Base-by-base conservation (phyloP, 768 basidiomycete genomes). In the Termitomyces sp. region DNA sequence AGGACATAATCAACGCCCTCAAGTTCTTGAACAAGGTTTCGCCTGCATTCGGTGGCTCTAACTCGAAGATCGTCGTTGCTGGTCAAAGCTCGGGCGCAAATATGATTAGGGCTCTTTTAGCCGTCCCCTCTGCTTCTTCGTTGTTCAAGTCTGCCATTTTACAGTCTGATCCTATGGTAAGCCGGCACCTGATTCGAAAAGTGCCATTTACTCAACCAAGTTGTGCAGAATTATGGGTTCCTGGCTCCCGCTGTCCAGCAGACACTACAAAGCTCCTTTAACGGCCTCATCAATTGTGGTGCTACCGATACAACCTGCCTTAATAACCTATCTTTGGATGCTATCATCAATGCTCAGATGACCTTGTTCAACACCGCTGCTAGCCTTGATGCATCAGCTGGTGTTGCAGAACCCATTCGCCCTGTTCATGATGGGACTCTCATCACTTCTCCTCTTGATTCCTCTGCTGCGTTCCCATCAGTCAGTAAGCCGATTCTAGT, bases 131-230 rank as follows among this genome's bases (percentile, higher is more conserved):
- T 3, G 92, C 88, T 0, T 79, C 83, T 22, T 78, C 83, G 1
- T 77, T 94, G 54, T 96, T 96, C 79, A 78, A 81, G 60, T 88
- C 83, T 55, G 91, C 87, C 0, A 92, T 94, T 60, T 69, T 95
- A 20, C 92, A 96, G 57, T 94, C 92, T 0, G 94, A 95, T 68
- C 90, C 94, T 2, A 91, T 95, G 85, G 91, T 89, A 66, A 60
- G 81, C 68, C 22, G 32, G 40, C 32, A 20, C 35, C 13, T 6
- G 6, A 1, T 38, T n/a, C 4, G 15, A 3, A 24, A 50, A 16
- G 13, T 55, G 7, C 51, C 54, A 58, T 40, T 35, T 12, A 12
- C 33, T 65, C 62, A 33, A 60, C 51, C 22, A 7, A 2, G 55
- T n/a, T 60, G 36, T 16, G 49, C 62, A 92, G 91, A 81, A 89